Evolutionary conservation across 2,329 filamentous ascomycete genomes (phyloP), one percentile per base, ranked within the genome.

Genomic region (Fusarium sp.): DNA sequence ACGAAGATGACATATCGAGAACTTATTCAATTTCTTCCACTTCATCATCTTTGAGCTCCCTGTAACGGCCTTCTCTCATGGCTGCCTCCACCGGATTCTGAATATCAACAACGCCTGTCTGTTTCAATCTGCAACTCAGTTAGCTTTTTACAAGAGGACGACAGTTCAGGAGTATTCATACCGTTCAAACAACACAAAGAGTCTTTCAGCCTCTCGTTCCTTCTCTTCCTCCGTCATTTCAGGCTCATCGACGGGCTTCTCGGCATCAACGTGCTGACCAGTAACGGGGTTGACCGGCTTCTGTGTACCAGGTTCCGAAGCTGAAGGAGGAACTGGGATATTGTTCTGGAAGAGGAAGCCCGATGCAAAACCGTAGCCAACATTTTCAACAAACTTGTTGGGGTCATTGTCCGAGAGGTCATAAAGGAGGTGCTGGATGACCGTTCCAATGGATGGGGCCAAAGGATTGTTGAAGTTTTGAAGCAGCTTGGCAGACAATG

Each of bases 151-250:
- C 24, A 46, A 29, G 11, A 32, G 18, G 34, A 20, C 6, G 16
- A 24, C 20, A 3, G 18, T 16, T 8, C 16, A 15, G 22, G 22
- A 30, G 16, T 27, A 20, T 11, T 70, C 82, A 68, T 82, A 92
- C 91, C 92, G 87, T 80, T 98, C 94, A 80, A 98, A 98, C 5
- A 98, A 82, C 15, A 97, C 94, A 81, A 97, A 98, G 2, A 98
- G 80, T 60, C 90, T 88, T 80, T 98, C 95, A 0, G 94, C 95
- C 77, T 99, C 96, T 62, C 92, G 86, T 79, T 97, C 93, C 79
- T 95, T 98, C 82, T 98, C 95, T 70, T 94, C 94, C 48, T 92
- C 84, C 1, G 92, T 96, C 95, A 98, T 97, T 51, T 92, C 88
- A 3, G 89, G 88, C 13, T 84, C 79, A 6, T 88, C 82, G 9